These are phyloP conservation scores for Magnolia sinica DNA, from an alignment of 164 flowering plant species.

Conservation along the genomic window DNA sequence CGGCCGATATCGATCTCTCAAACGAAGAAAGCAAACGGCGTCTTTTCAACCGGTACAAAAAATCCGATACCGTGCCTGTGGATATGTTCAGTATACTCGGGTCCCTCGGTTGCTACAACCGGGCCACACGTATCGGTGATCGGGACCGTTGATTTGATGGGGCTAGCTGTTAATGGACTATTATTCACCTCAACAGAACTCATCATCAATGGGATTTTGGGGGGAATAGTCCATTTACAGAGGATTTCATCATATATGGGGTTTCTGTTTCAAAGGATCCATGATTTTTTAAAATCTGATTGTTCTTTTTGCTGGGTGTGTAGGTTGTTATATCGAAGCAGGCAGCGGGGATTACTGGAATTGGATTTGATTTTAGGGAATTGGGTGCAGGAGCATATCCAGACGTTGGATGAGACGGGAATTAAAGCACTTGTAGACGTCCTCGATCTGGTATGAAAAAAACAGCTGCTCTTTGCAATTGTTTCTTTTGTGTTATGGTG, in stretches of 20 bases:
- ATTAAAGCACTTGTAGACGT: slow-evolving; percentile 66
- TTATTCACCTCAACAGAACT: background rate
- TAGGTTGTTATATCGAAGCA: slow-evolving; percentile 83
- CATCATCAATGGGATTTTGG: background rate
- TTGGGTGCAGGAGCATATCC: slow-evolving; percentile 80
- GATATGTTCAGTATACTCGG: too few relatives aligned
- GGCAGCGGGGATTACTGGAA: slow-evolving; percentile 78
- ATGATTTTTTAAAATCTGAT: too few relatives aligned
- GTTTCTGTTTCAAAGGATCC: background rate
- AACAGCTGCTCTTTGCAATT: background rate
- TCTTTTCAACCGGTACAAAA: slow-evolving; percentile 52
- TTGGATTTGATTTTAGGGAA: slow-evolving; percentile 85
- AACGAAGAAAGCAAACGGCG: slow-evolving; percentile 71
- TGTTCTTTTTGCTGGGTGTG: slow-evolving; percentile 7
- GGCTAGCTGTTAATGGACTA: too few relatives aligned
- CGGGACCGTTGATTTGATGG: too few relatives aligned
- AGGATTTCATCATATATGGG: background rate
- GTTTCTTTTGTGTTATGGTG: background rate
- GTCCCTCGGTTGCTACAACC: too few relatives aligned
- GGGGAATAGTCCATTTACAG: background rate
- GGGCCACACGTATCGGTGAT: background rate
- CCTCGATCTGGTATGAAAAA: slow-evolving; percentile 72
- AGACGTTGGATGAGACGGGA: slow-evolving; percentile 62
- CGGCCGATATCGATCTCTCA: slow-evolving; percentile 55
- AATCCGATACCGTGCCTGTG: background rate